Percentiles rank a stretch among this genome's conserved stretches.
These are phyloP conservation scores for Polyporus tsugae DNA, from an alignment of 1,284 basidiomycete species.

Conservation along the genomic window DNA sequence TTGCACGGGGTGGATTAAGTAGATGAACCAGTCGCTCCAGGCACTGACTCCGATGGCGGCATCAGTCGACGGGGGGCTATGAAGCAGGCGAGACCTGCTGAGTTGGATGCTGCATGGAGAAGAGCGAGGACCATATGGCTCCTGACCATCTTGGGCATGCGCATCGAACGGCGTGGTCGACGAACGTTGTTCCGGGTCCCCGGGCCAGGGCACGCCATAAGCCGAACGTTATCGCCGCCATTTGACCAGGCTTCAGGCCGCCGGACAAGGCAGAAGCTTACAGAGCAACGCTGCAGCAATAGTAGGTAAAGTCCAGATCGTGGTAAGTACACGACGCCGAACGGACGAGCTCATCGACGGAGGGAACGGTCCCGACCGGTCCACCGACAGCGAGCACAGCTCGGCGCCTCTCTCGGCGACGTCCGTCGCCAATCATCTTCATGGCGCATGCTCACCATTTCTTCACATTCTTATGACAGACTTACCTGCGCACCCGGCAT, in stretches of 20 bases:
- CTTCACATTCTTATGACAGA: too few relatives aligned
- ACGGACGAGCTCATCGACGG: background rate
- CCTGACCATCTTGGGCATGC: background rate
- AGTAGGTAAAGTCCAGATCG: too few relatives aligned
- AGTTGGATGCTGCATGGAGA: slow-evolving; percentile 17
- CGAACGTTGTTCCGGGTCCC: slow-evolving; percentile 1
- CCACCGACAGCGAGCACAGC: background rate
- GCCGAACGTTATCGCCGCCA: background rate
- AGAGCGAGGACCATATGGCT: slow-evolving; percentile 29
- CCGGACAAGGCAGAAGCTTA: background rate
- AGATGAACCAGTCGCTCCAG: background rate
- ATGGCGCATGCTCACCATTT: too few relatives aligned
- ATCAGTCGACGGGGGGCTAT: background rate
- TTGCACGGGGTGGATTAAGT: background rate
- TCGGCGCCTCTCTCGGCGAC: background rate
- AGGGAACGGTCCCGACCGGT: background rate
- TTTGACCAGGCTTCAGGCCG: background rate
- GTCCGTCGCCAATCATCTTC: background rate
- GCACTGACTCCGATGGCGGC: slow-evolving; percentile 9
- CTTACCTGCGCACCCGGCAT: too few relatives aligned
- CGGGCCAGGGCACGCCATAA: background rate
- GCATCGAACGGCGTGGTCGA: slow-evolving; percentile 1
- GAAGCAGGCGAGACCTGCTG: slow-evolving; percentile 10
- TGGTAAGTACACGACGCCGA: too few relatives aligned
- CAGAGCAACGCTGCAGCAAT: too few relatives aligned